Percentiles rank a stretch among this genome's conserved stretches.
Evolutionary conservation across 202 grass and related monocot genomes (phyloP).

Genomic region (Schoenoplectus tabernaemontani): DNA sequence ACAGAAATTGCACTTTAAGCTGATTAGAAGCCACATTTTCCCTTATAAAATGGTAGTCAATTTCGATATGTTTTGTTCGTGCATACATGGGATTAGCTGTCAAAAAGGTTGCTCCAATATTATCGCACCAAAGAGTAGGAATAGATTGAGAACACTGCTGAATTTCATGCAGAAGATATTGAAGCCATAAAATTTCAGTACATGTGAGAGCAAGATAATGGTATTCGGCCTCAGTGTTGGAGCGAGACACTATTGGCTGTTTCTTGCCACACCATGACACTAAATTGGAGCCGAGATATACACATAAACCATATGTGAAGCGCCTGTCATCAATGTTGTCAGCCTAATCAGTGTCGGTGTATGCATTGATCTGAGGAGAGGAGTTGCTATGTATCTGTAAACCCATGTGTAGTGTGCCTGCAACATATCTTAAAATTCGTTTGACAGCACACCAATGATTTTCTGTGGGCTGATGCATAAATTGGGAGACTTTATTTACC

Average conservation of each 20-base stretch:
- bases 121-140: not conserved
- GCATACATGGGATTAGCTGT: not conserved
- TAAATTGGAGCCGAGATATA: not conserved
- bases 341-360: not conserved
- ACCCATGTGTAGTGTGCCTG: no score
- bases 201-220: not conserved
- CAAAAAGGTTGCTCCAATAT: not conserved
- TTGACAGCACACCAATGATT: not conserved
- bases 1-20: no score
- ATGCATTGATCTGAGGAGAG: not conserved
- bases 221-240: no score
- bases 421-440: not conserved
- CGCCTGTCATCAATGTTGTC: not conserved
- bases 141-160: rapidly evolving
- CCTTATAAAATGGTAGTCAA: not conserved
- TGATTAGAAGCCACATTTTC: not conserved
- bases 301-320: not conserved
- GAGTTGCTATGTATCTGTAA: not conserved
- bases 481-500: no score
- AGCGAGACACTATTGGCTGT: not conserved
- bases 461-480: not conserved
- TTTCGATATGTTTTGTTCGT: not conserved
- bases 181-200: not conserved
- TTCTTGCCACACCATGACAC: not conserved
- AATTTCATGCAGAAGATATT: not conserved